These are phyloP conservation scores for Exophiala bonariae DNA, from an alignment of 2,329 filamentous ascomycete species.

Conservation along the genomic window DNA sequence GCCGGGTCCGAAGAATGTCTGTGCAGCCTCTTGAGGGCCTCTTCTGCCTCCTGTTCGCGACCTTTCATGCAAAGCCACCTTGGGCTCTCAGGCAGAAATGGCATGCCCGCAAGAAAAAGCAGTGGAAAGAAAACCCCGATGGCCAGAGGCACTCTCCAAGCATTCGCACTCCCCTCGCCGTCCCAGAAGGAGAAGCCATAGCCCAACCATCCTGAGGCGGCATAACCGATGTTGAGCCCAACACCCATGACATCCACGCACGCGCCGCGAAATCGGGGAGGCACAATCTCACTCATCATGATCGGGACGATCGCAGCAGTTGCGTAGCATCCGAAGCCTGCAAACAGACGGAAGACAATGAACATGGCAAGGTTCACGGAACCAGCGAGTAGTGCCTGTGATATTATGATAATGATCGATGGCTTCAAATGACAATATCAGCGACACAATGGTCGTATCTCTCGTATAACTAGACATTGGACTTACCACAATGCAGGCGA, in stretches of 20 bases:
- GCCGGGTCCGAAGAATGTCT: constrained; percentile 38
- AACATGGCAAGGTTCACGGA: constrained; percentile 10
- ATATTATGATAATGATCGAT: constrained; percentile 37
- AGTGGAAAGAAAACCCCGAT: constrained; percentile 5
- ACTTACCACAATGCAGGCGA: constrained; percentile 6
- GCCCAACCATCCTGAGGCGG: constrained; percentile 2
- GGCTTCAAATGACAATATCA: constrained; percentile 26
- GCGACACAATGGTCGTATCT: constrained; percentile 4
- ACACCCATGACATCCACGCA: constrained; percentile 1
- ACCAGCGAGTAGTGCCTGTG: constrained; percentile 39
- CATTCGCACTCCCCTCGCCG: constrained; percentile 11
- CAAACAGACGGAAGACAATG: constrained; percentile 39
- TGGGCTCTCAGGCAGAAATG: constrained; percentile 46
- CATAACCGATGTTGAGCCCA: constrained; percentile 5
- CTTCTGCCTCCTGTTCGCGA: constrained; percentile 30
- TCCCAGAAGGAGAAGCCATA: constrained; percentile 8
- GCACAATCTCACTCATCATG: not conserved
- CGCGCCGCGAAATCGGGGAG: constrained; percentile 5
- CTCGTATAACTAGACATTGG: too few species aligned
- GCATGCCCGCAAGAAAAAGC: constrained; percentile 18
- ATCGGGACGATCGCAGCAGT: not conserved
- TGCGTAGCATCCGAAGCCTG: constrained; percentile 37
- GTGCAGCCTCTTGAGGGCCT: constrained; percentile 41
- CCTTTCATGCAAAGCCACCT: constrained; percentile 33
- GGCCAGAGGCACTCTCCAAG: constrained; percentile 20